Evolutionary conservation across 139 green algal species (phyloP).

Genomic region (Trebouxia sp.): DNA sequence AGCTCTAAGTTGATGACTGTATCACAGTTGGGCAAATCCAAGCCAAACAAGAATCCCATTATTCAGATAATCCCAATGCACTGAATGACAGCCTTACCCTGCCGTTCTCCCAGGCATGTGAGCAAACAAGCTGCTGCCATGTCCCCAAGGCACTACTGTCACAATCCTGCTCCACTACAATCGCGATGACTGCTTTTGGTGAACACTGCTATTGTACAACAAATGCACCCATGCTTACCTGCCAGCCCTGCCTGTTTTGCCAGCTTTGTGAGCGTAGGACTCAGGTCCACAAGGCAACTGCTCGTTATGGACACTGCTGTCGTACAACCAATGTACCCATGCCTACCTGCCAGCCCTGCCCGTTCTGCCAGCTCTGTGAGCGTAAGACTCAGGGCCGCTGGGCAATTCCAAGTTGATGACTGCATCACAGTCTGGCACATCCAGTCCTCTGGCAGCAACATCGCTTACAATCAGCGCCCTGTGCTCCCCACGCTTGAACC

Average conservation of each 20-base stretch:
- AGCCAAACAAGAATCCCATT: too few species aligned
- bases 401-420: conserved; percentile 94
- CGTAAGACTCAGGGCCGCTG: conserved; percentile 80
- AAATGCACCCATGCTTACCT: not conserved
- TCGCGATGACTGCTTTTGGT: not conserved
- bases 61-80: too few species aligned
- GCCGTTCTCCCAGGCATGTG: too few species aligned
- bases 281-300: not conserved
- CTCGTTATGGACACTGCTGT: not conserved
- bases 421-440: conserved; percentile 85
- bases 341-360: conserved; percentile 53
- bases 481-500: too few species aligned
- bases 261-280: not conserved
- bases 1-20: too few species aligned
- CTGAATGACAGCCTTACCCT: too few species aligned
- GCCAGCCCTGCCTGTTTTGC: too few species aligned
- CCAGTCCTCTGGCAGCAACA: conserved; percentile 89
- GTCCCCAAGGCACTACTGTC: not conserved
- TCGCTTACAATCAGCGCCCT: too few species aligned
- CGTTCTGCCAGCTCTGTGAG: conserved; percentile 85
- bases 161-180: not conserved
- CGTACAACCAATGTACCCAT: conserved; percentile 23
- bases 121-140: too few species aligned
- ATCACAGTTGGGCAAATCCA: too few species aligned
- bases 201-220: conserved; percentile 1